Percentiles rank a stretch among this genome's conserved stretches.
Evolutionary conservation across 2,329 filamentous ascomycete genomes (phyloP).

Genomic region (Alternaria hordeiaustralica): DNA sequence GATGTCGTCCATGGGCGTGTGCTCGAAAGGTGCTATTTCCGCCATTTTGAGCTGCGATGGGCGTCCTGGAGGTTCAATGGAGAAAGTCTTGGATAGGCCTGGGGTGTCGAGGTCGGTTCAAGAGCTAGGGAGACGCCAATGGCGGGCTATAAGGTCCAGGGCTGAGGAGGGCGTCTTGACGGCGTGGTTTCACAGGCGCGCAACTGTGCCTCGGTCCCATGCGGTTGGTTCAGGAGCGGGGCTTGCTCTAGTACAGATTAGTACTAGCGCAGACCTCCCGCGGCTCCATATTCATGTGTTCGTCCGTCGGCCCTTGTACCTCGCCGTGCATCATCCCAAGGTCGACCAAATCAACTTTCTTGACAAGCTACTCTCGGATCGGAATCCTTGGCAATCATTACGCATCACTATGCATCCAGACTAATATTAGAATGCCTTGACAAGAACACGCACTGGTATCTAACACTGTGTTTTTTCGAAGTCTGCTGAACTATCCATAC

Average conservation of each 20-base stretch:
- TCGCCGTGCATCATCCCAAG: neutral
- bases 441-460: neutral
- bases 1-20: constrained; percentile 46
- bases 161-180: neutral
- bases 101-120: neutral
- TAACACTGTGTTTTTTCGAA: too few species aligned
- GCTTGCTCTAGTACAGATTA: neutral
- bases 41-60: constrained; percentile 4
- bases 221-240: neutral
- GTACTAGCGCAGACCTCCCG: neutral
- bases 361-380: neutral
- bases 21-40: constrained; percentile 37
- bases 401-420: neutral
- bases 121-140: neutral
- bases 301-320: neutral
- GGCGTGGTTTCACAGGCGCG: constrained; percentile 3
- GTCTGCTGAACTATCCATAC: neutral
- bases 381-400: neutral
- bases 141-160: constrained; percentile 4
- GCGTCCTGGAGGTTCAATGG: neutral
- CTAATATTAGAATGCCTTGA: too few species aligned
- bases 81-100: neutral
- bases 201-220: constrained; percentile 8
- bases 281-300: neutral
- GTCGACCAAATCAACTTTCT: neutral